Conservation (phyloP, 768 basidiomycete genomes). For the Boletus vermiculosoides region DNA sequence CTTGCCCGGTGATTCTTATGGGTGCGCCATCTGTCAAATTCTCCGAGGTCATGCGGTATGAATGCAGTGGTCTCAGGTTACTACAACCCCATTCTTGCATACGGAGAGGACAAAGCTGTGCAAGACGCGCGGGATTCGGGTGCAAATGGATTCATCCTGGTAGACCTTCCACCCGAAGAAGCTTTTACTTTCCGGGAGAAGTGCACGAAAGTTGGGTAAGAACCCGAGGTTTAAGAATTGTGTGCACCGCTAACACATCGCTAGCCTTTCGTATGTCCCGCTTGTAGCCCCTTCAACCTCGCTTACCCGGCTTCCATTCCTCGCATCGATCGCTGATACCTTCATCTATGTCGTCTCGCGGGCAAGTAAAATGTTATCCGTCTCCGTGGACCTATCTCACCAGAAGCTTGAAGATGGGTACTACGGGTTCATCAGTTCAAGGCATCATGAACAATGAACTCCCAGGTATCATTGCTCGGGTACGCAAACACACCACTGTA, state of each 20-base stretch:
- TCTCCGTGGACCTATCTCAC: background rate
- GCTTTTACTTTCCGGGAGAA: background rate
- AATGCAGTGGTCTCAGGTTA: background rate
- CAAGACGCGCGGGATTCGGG: background rate
- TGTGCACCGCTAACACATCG: background rate
- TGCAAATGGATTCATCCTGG: background rate
- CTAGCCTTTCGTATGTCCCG: background rate
- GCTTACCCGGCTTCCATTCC: background rate
- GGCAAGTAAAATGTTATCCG: background rate
- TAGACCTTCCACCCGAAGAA: background rate
- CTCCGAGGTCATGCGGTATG: too few relatives aligned
- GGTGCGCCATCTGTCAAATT: background rate
- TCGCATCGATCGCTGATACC: background rate
- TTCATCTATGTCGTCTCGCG: background rate
- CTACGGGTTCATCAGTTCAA: background rate
- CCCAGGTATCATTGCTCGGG: background rate
- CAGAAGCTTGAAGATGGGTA: background rate
- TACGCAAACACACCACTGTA: background rate
- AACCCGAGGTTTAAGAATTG: background rate
- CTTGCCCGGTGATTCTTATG: background rate
- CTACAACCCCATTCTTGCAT: background rate
- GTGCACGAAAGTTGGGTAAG: background rate
- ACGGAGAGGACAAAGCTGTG: background rate
- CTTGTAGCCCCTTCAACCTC: background rate
- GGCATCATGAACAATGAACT: background rate